A percentile compares a stretch with the other conserved stretches of the same genome.
These are phyloP conservation scores for Alternaria conjuncta DNA, from an alignment of 2,329 filamentous ascomycete genomes.

Conservation along the genomic window DNA sequence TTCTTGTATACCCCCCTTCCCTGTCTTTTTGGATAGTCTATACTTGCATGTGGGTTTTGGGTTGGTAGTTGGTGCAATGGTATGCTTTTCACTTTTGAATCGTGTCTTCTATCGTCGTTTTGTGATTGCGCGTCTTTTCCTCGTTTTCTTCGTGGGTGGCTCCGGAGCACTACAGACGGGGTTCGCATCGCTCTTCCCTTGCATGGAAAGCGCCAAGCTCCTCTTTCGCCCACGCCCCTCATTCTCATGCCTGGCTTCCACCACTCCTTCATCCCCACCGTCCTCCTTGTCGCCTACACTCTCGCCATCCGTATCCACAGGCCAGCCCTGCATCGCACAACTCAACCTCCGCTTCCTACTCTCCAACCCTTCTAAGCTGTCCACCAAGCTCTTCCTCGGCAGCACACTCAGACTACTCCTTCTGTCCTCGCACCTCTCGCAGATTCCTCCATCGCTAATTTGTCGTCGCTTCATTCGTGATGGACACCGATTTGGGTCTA, in stretches of 20 bases:
- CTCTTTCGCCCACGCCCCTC: neutral
- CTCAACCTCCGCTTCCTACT: neutral
- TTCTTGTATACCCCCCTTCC: slow-evolving; percentile 4
- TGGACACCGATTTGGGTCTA: slow-evolving; percentile 30
- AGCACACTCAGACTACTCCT: slow-evolving; percentile 25
- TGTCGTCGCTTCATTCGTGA: slow-evolving; percentile 28
- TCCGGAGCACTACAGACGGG: neutral
- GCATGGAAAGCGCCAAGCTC: neutral
- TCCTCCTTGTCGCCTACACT: neutral
- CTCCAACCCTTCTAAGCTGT: neutral
- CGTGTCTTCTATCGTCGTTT: neutral
- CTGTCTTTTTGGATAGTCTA: neutral
- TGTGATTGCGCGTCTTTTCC: neutral
- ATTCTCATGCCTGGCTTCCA: neutral
- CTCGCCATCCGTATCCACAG: neutral
- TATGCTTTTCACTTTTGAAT: neutral
- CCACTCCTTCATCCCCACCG: neutral
- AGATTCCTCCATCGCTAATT: slow-evolving; percentile 1
- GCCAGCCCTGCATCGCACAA: neutral
- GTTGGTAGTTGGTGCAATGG: neutral
- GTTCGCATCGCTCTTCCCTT: neutral
- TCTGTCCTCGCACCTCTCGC: slow-evolving; percentile 16
- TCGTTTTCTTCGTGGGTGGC: neutral
- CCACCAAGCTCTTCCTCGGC: neutral
- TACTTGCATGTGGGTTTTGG: neutral